Evolutionary conservation across 2,329 filamentous ascomycete species (phyloP).

Genomic region (Ophiosphaerella herpotricha): DNA sequence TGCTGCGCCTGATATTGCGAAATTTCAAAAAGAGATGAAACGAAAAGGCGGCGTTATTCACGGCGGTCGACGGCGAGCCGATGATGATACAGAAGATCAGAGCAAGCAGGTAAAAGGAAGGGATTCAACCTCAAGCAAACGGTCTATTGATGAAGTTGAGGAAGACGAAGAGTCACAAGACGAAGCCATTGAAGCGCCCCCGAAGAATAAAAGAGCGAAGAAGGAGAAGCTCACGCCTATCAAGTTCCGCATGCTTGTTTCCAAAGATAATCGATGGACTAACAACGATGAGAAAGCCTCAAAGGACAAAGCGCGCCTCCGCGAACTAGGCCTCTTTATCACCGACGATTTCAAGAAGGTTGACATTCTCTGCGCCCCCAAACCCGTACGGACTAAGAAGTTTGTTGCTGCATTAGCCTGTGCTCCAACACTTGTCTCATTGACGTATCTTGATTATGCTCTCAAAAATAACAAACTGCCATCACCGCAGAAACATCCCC

Average conservation of each 20-base stretch:
- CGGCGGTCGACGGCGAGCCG: slow-evolving; percentile 50
- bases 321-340: slow-evolving; percentile 80
- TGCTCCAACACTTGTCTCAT: slow-evolving; percentile 76
- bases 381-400: slow-evolving; percentile 87
- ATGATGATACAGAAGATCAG: slow-evolving; percentile 45
- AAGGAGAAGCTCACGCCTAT: slow-evolving; percentile 61
- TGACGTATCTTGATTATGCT: slow-evolving; percentile 77
- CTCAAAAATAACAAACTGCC: slow-evolving; percentile 71
- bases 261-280: slow-evolving; percentile 83
- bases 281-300: slow-evolving; percentile 75
- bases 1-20: slow-evolving; percentile 79
- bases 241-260: slow-evolving; percentile 77
- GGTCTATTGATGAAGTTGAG: slow-evolving; percentile 52
- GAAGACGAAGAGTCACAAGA: slow-evolving; percentile 48
- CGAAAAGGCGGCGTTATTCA: slow-evolving; percentile 70
- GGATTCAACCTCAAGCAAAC: slow-evolving; percentile 50
- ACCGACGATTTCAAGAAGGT: slow-evolving; percentile 76
- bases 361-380: slow-evolving; percentile 85
- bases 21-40: slow-evolving; percentile 94
- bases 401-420: slow-evolving; percentile 87
- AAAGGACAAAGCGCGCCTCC: slow-evolving; percentile 78
- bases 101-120: slow-evolving; percentile 35
- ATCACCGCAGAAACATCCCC: slow-evolving; percentile 65
- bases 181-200: slow-evolving; percentile 56
- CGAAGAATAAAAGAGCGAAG: slow-evolving; percentile 65